These are phyloP conservation scores for Aquilaria sinensis DNA, from an alignment of 345 rosid genomes.

Conservation along the genomic window DNA sequence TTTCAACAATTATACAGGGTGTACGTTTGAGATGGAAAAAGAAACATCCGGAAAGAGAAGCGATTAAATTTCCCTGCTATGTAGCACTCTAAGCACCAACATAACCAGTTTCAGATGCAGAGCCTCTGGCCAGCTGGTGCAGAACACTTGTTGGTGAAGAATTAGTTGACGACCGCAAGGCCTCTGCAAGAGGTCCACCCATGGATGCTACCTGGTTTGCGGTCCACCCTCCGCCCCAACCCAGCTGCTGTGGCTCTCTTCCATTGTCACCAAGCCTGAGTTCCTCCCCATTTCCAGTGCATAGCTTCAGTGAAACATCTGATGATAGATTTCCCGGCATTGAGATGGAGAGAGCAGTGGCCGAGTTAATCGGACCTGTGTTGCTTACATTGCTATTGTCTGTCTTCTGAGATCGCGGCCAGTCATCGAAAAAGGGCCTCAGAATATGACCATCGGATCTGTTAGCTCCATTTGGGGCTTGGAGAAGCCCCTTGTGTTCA, in stretches of 20 bases:
- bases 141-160: conserved; percentile 79
- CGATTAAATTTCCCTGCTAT: neutral
- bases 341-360: conserved; percentile 64
- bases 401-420: conserved; percentile 62
- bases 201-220: conserved; percentile 45
- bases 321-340: conserved; percentile 67
- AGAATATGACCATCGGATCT: conserved; percentile 56
- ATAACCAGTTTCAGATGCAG: conserved; percentile 31
- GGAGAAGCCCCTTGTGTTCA: conserved; percentile 36
- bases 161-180: conserved; percentile 56
- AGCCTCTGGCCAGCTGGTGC: conserved; percentile 47
- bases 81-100: conserved; percentile 22
- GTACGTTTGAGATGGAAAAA: neutral
- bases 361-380: conserved; percentile 28
- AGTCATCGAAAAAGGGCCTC: conserved; percentile 84
- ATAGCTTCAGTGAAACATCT: conserved; percentile 78
- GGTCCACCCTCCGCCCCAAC: conserved; percentile 58
- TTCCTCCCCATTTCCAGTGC: conserved; percentile 57
- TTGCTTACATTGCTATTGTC: conserved; percentile 31
- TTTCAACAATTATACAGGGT: neutral
- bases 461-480: conserved; percentile 30
- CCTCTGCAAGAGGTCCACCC: conserved; percentile 95
- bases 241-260: conserved; percentile 42
- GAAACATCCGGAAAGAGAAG: neutral
- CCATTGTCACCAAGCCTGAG: conserved; percentile 16